A percentile compares a stretch with the other conserved stretches of the same genome.
These are phyloP conservation scores for Fraxinus latifolia DNA, from an alignment of 305 asterid species.

Conservation along the genomic window DNA sequence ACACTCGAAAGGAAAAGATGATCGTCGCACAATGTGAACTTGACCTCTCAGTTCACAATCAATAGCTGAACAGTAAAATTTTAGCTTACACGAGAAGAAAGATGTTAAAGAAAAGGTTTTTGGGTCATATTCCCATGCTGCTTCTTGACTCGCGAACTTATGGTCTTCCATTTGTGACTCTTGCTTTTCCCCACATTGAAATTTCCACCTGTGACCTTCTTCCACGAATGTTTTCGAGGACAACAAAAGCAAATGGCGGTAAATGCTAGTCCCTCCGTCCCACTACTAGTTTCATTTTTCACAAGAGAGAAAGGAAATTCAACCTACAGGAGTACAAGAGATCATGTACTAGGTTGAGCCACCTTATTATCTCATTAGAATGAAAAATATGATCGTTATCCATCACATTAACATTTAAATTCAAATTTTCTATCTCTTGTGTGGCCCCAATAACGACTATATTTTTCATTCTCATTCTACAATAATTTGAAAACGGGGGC, in stretches of 20 bases:
- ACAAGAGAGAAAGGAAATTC: no score
- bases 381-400: no score
- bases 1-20: not conserved
- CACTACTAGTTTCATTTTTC: no score
- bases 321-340: no score
- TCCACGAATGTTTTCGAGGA: not conserved
- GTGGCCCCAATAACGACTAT: no score
- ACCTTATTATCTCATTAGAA: no score
- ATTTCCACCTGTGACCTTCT: not conserved
- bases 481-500: no score
- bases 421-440: no score
- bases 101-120: not conserved
- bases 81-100: not conserved
- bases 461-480: no score
- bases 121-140: not conserved
- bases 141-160: not conserved
- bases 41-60: not conserved
- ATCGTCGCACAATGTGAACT: not conserved
- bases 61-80: not conserved
- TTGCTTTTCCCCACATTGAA: not conserved
- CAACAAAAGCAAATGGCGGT: not conserved
- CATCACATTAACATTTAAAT: no score
- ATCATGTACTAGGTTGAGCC: no score
- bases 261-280: no score
- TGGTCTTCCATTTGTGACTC: not conserved